Conservation (phyloP, 2,329 filamentous ascomycete genomes). For the Metarhizium rileyi region DNA sequence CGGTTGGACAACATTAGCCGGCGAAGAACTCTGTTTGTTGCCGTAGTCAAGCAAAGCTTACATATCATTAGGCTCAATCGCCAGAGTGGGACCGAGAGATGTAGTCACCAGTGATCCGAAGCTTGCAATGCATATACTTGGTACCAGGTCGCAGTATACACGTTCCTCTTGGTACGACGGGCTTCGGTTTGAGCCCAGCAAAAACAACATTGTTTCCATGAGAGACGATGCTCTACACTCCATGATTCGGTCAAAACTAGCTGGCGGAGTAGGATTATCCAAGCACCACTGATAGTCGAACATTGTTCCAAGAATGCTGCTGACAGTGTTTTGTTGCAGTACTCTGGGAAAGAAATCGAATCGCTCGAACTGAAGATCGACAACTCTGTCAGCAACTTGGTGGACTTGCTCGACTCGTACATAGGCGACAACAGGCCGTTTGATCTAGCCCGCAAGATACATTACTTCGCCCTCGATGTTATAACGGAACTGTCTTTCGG, state of each 20-base stretch:
- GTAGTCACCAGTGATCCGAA: conserved; percentile 37
- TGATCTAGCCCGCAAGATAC: conserved; percentile 31
- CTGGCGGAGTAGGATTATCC: conserved; percentile 30
- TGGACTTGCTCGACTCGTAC: conserved; percentile 9
- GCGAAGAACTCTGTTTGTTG: too few species aligned
- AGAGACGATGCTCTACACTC: conserved; percentile 32
- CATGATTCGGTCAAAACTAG: conserved; percentile 38
- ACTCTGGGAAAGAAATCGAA: conserved; percentile 39
- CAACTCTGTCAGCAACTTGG: conserved; percentile 7
- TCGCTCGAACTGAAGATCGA: conserved; percentile 34
- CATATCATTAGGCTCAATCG: conserved; percentile 17
- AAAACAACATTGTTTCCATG: conserved; percentile 40
- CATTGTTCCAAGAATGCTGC: not conserved
- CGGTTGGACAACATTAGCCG: too few species aligned
- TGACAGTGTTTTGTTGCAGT: conserved; percentile 20
- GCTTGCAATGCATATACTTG: conserved; percentile 31
- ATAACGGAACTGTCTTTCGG: conserved; percentile 45
- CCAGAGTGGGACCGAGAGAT: conserved; percentile 30
- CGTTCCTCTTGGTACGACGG: conserved; percentile 34
- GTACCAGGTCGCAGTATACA: conserved; percentile 26
- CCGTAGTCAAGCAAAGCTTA: not conserved
- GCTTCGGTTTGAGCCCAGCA: conserved; percentile 38
- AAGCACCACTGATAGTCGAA: not conserved
- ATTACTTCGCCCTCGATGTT: conserved; percentile 46
- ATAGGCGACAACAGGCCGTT: conserved; percentile 5